A percentile compares a stretch with the other conserved stretches of the same genome.
These are phyloP conservation scores for Periconia sp. DNA, from an alignment of 2,329 filamentous ascomycete genomes.

Conservation along the genomic window DNA sequence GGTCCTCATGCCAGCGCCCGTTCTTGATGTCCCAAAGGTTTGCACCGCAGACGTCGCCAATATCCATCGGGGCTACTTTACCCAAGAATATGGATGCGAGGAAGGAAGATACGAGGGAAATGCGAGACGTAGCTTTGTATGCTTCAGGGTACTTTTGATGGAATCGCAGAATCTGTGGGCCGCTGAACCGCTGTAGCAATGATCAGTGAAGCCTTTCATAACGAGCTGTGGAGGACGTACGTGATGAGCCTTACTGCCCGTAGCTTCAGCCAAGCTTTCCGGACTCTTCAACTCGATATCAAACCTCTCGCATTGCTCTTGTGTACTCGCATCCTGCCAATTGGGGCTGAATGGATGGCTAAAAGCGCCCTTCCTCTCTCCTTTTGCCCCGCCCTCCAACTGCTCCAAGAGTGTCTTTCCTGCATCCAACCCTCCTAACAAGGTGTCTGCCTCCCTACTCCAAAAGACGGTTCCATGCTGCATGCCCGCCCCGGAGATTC, in stretches of 20 bases:
- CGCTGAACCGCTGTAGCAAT: slow-evolving; percentile 80
- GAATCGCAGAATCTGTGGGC: slow-evolving; percentile 93
- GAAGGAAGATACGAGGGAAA: slow-evolving; percentile 95
- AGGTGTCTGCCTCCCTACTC: slow-evolving; percentile 70
- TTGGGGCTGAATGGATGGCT: slow-evolving; percentile 90
- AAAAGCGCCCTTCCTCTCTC: slow-evolving; percentile 64
- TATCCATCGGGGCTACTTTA: slow-evolving; percentile 84
- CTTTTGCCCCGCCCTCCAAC: slow-evolving; percentile 55
- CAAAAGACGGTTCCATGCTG: slow-evolving; percentile 98
- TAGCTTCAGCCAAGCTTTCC: slow-evolving; percentile 74
- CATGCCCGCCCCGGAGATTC: slow-evolving; percentile 90
- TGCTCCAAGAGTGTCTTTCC: slow-evolving; percentile 72
- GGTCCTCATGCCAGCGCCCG: slow-evolving; percentile 73
- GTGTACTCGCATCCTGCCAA: slow-evolving; percentile 97
- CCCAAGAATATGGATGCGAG: slow-evolving; percentile 90
- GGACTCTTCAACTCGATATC: slow-evolving; percentile 72
- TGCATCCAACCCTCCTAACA: slow-evolving; percentile 68
- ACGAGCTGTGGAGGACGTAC: slow-evolving; percentile 56
- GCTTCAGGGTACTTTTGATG: slow-evolving; percentile 78
- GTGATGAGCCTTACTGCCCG: slow-evolving; percentile 94
- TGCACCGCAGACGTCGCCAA: slow-evolving; percentile 94
- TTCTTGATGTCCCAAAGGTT: slow-evolving; percentile 90
- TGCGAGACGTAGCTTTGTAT: slow-evolving; percentile 80
- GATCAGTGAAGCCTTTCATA: slow-evolving; percentile 11
- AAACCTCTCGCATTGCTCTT: slow-evolving; percentile 88